Base-by-base conservation (phyloP, 192 early-diverging fungal species). In the Gryganskiella cystojenkinii region DNA sequence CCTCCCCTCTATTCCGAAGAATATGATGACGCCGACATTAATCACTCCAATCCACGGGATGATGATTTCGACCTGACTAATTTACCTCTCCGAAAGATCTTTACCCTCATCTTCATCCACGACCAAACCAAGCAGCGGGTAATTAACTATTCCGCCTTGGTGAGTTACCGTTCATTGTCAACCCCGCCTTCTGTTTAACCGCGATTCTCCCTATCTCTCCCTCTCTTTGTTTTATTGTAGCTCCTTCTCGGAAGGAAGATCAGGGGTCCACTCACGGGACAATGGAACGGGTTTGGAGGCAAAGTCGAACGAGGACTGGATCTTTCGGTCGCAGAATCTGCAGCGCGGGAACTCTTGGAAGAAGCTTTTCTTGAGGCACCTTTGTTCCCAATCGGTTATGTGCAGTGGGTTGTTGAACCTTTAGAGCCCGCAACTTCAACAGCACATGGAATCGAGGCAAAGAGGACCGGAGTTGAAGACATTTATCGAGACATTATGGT, bases 281-380 rank as follows among this genome's bases (percentile, higher is more conserved):
- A 74, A 67, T 74, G 71, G 71, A 74, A 74, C n/a, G 71, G 71
- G 46, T 74, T 74, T 66, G 71, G 71, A 34, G 71, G 71, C 49
- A 74, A 74, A 40, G 71, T 74, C 31, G 71, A 74, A 19, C 37
- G 45, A 15, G 52, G 52, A 15, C 34, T 74, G 3, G 64, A 74
- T 24, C 17, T 27, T 20, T 45, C 71, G 0, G 45, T 67, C n/a
- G 27, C 22, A 31, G 57, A 74, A 19, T 74, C 71, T 13, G 71
- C 71, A 10, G 63, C 43, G 6, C 71, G 71, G 1, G 71, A 74
- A 27, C 58, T 74, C 6, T 3, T 45, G 8, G 71, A 74, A 44
- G 71, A 74, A 20, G 71, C 71, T 14, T 66, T 74, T 34, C 5
- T 74, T 20, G 17, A n/a, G 2, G 71, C 71, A 24, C 57, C 71